Base-by-base conservation (phyloP, 225 moss, liverwort and hornwort genomes). In the Takakia lepidozioides region DNA sequence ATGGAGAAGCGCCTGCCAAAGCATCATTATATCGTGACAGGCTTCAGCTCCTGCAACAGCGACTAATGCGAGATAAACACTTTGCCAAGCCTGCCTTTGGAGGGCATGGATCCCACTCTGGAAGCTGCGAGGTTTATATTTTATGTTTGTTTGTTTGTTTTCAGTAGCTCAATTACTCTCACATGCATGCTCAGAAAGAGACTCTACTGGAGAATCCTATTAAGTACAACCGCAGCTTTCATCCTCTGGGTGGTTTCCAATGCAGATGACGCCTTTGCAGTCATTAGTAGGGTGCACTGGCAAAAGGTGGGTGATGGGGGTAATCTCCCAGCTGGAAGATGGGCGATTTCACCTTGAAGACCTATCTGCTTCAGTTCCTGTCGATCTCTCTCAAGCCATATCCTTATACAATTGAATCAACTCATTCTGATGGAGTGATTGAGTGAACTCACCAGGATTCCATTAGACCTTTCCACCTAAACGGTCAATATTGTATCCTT, bases 221-320 rank as follows among this genome's bases (percentile, higher is more conserved):
- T n/a, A n/a, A n/a, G n/a, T n/a, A n/a, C n/a, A n/a, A n/a, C n/a
- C n/a, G n/a, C n/a, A n/a, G n/a, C n/a, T n/a, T n/a, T n/a, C n/a
- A n/a, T 32, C 32, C 11, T 32, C 32, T 32, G 11, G 7, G 8
- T 0, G 25, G 25, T 56, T 13, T 11, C 44, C 26, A 47, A 18
- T 27, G 25, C 68, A 78, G 77, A 80, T 95, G 59, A 75, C 77
- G 14, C 68, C 82, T 23, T 50, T 95, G 60, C 86, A 95, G 56
- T 72, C 82, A 0, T 37, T 90, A n/a, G 67, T 80, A 8, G 89
- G 89, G 41, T 64, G 74, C 37, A 46, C 71, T 28, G 89, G 86
- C 17, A 82, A 65, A 30, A 71, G 62, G 46, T 95, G 95, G 95
- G 95, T 95, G 29, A 95, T 90, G 89, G 95, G 86, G 15, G 81